A percentile compares a stretch with the other conserved stretches of the same genome.
Conservation (phyloP, 345 rosid genomes). For the Iberis pinnata region DNA sequence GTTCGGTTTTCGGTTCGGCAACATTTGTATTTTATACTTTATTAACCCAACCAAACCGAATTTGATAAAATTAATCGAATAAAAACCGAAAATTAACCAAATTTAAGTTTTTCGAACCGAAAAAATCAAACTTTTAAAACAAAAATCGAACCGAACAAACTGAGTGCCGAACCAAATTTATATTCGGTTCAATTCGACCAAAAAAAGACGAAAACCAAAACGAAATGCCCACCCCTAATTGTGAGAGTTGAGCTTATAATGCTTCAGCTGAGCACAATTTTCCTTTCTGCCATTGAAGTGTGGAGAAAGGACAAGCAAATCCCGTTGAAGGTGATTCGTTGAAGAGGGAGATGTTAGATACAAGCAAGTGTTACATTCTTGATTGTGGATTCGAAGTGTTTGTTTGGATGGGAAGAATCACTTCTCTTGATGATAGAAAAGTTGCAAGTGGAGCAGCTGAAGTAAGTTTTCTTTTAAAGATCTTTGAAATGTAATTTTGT, state of each 20-base stretch:
- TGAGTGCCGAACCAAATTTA: too few relatives aligned
- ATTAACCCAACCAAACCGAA: too few relatives aligned
- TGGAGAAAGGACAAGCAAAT: conserved; percentile 54
- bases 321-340: conserved; percentile 62
- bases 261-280: conserved; percentile 23
- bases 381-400: conserved; percentile 34
- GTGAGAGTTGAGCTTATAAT: conserved; percentile 1
- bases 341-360: conserved; percentile 70
- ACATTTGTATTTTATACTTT: too few relatives aligned
- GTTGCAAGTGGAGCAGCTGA: conserved; percentile 33
- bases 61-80: too few relatives aligned
- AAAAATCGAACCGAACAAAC: too few relatives aligned
- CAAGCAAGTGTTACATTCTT: conserved; percentile 55
- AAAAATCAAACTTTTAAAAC: too few relatives aligned
- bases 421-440: conserved; percentile 36
- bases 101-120: too few relatives aligned
- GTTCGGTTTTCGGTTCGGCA: too few relatives aligned
- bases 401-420: conserved; percentile 39
- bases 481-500: neutral
- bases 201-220: too few relatives aligned
- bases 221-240: too few relatives aligned
- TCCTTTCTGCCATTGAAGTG: conserved; percentile 16
- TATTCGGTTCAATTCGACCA: too few relatives aligned
- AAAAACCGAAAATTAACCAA: too few relatives aligned
- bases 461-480: conserved; percentile 16